Base-by-base conservation (phyloP, 768 basidiomycete species). In the Boletus pseudo-olivaceus region DNA sequence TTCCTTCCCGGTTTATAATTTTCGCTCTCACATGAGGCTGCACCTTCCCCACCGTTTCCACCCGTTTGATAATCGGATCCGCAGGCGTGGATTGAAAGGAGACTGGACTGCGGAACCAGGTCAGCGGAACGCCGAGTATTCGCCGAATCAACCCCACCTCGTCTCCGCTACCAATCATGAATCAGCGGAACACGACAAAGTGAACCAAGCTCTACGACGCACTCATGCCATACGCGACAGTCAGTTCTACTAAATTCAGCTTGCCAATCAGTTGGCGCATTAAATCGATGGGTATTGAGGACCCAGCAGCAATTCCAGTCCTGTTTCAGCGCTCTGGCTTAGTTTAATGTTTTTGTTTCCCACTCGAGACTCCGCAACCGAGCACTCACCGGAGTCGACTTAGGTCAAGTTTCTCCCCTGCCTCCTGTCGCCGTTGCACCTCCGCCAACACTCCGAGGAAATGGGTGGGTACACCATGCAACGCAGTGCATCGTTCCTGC, bases 161-260 rank as follows among this genome's bases (percentile, higher is more conserved):
- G 88, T 90, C 67, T 90, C 88, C 44, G 88, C 88, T 90, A 55
- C n/a, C 29, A 30, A 40, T 48, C 35, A 6, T 3, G 7, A 20
- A 10, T 67, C 44, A 65, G 56, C 17, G n/a, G 42, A 23, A 30
- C 17, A 34, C 12, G 5, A 32, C 30, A 33, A 0, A 38, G 10
- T 2, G 23, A 19, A 23, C 10, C 20, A 32, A 40, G 4, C 30
- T 7, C 33, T 26, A 4, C 8, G 8, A 79, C 86, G 55, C 57
- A 93, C 90, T 92, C 90, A 93, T 93, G 53, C 90, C 90, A 68
- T 90, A 93, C 11, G 85, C 89, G 53, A 82, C 85, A 0, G 90
- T 90, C 38, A 93, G 69, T 40, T 90, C 87, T 6, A 63, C 75
- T 37, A 93, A 66, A 60, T 90, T 87, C 52, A 93, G 60, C 60